phyloP scores from a whole-genome alignment of 257 asterid genomes.

The Petunia secreta region DNA sequence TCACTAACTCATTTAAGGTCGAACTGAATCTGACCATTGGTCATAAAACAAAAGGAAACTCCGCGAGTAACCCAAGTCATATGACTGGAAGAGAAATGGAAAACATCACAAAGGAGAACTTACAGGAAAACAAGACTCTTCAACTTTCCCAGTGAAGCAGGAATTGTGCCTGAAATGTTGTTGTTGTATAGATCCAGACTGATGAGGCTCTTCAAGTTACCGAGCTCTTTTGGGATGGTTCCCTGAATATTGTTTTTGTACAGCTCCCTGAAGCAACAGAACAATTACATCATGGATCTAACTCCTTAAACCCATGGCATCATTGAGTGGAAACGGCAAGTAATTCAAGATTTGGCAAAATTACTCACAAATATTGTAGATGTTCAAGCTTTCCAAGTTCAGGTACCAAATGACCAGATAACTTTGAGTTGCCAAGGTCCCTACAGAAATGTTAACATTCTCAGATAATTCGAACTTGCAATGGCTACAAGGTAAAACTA shows the following conservation, averaged over 20 bases:
- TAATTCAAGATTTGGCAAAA: neutral
- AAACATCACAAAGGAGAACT: constrained; percentile 39
- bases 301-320: constrained; percentile 16
- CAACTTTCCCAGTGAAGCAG: constrained; percentile 75
- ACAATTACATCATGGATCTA: constrained; percentile 15
- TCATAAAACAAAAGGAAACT: constrained; percentile 2
- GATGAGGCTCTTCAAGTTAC: constrained; percentile 79
- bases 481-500: constrained; percentile 23
- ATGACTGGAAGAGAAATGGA: neutral
- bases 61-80: neutral
- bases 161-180: constrained; percentile 76
- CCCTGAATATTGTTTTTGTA: constrained; percentile 90
- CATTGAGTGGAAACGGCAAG: neutral
- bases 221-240: constrained; percentile 78
- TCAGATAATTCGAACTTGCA: constrained; percentile 26
- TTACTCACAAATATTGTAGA: constrained; percentile 75
- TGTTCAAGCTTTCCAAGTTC: constrained; percentile 78
- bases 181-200: constrained; percentile 96
- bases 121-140: constrained; percentile 86
- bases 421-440: constrained; percentile 80
- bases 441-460: constrained; percentile 36
- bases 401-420: constrained; percentile 70
- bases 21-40: neutral
- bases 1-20: neutral
- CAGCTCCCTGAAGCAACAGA: constrained; percentile 67